Evolutionary conservation across 106 monocot genomes (phyloP), one percentile per base, ranked within the genome.

Genomic region (Phalaenopsis equestris): DNA sequence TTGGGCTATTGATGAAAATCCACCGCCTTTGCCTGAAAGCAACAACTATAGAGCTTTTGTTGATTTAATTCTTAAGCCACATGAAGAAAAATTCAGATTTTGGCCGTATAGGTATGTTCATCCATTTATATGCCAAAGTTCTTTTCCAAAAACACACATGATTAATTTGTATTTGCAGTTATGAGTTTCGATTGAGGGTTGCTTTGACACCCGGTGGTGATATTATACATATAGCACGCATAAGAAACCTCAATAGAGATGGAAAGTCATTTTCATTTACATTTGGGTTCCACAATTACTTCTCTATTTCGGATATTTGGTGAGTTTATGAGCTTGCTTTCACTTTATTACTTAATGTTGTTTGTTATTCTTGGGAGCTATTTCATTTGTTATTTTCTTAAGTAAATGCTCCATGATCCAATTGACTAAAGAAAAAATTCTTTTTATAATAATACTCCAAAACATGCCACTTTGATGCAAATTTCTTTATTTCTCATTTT

Each of bases 281-380:
- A 57, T 96, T 89, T 87, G 93, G 91, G 45, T 93, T 88, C 75
- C 96, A 96, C 49, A 90, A 86, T 30, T 90, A 96, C 79, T 88
- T 96, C 37, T 87, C 85, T 64, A 88, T 96, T 24, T 89, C 91
- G 80, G 96, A 96, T 80, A 90, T 96, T 88, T 88, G 96, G 96
- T 96, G 36, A 19, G 80, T 75, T 6, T 15, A 18, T 74, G 18
- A 74, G 7, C 74, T 74, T 74, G 30, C 41, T 43, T 42, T 74
- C 17, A 9, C 9, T 43, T 41, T 43, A 12, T 38, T 70, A 9
- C 38, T 1, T 10, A 15, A 23, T 37, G 4, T 37, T 37, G 8
- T 70, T n/a, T 10, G 12, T 70, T 70, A 12, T 37, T 57, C 57
- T 57, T 57, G 11, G 14, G 52, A 52, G 12, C 14, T 52, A 52